A percentile compares a stretch with the other conserved stretches of the same genome.
These are phyloP conservation scores for Pistacia vera DNA, from an alignment of 345 rosid species.

Conservation along the genomic window DNA sequence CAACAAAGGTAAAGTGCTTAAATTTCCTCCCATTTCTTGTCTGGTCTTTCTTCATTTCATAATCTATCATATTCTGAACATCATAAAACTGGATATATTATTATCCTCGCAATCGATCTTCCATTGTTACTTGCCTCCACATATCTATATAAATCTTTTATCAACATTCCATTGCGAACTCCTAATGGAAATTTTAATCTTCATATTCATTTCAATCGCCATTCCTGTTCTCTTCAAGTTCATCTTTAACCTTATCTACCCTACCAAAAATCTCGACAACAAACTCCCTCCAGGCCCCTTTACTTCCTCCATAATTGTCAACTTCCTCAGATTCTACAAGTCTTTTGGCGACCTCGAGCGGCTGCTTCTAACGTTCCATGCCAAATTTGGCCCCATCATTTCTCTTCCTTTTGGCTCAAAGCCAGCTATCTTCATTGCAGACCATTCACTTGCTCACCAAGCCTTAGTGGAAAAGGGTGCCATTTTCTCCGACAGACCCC, in stretches of 20 bases:
- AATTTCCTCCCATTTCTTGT: constrained; percentile 1
- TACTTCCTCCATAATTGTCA: neutral
- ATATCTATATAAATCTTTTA: too few relatives aligned
- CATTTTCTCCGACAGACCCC: constrained; percentile 3
- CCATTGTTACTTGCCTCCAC: too few relatives aligned
- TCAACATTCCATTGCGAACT: neutral
- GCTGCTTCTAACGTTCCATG: neutral
- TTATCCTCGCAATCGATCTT: too few relatives aligned
- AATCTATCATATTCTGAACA: too few relatives aligned
- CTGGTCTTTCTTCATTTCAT: neutral
- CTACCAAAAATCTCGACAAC: neutral
- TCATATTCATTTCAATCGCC: constrained; percentile 1
- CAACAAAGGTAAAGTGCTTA: neutral
- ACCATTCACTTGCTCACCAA: constrained; percentile 2
- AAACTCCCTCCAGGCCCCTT: neutral
- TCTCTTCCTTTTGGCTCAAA: neutral
- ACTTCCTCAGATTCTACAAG: neutral
- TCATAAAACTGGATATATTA: too few relatives aligned
- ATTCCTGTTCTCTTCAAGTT: neutral
- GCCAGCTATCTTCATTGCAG: neutral
- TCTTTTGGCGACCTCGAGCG: neutral
- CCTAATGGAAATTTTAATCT: neutral
- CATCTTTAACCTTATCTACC: neutral
- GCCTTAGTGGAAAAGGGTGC: constrained; percentile 1
- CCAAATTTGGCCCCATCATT: constrained; percentile 5